Percentiles rank a stretch among this genome's conserved stretches.
These are phyloP conservation scores for Debaryomyces sp. DNA, from an alignment of 1,139 yeast genomes.

Conservation along the genomic window DNA sequence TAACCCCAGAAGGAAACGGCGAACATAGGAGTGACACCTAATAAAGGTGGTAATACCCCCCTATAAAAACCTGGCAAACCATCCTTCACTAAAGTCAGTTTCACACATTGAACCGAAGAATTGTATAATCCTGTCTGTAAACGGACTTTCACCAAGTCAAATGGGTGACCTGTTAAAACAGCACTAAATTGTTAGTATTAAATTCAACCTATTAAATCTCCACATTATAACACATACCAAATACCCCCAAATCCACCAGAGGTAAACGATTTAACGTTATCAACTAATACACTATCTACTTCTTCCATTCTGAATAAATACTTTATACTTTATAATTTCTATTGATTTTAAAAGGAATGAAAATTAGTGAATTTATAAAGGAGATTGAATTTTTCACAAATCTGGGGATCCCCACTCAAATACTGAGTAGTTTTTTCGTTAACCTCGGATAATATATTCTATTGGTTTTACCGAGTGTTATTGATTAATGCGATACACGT, in stretches of 20 bases:
- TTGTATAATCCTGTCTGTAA: conserved; percentile 75
- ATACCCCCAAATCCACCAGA: conserved; percentile 79
- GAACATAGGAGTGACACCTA: conserved; percentile 98
- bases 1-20: conserved; percentile 99
- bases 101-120: conserved; percentile 67
- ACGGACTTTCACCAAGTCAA: conserved; percentile 90
- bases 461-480: background rate
- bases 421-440: conserved; percentile 1
- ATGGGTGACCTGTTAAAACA: conserved; percentile 93
- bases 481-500: background rate
- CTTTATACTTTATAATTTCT: background rate
- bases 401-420: conserved; percentile 4
- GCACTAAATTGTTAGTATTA: conserved; percentile 47
- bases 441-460: conserved; percentile 7
- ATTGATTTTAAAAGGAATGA: background rate
- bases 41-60: conserved; percentile 86
- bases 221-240: conserved; percentile 28
- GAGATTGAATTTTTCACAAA: conserved; percentile 1
- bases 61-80: conserved; percentile 81
- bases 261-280: conserved; percentile 73
- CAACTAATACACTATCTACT: conserved; percentile 50
- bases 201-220: background rate
- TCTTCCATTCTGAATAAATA: conserved; percentile 38
- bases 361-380: background rate
- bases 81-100: conserved; percentile 66